A percentile compares a stretch with the other conserved stretches of the same genome.
Evolutionary conservation across 257 asterid genomes (phyloP).

Genomic region (Anisodus tanguticus): DNA sequence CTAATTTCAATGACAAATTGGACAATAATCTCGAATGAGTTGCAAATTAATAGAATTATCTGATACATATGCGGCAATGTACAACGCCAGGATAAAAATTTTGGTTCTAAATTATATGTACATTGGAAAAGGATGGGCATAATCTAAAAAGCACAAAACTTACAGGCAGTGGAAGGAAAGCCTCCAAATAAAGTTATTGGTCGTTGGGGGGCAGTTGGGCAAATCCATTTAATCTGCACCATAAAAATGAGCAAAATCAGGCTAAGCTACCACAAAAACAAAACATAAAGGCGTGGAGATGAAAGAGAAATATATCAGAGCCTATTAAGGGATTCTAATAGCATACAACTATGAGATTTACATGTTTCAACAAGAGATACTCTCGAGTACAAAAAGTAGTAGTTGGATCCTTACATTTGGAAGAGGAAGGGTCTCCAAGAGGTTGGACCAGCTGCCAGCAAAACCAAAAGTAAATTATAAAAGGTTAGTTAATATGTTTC

Average conservation of each 20-base stretch:
- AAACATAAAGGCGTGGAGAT: neutral
- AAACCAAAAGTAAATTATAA: slow-evolving; percentile 31
- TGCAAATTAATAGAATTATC: neutral
- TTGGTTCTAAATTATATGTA: neutral
- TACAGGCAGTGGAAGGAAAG: slow-evolving; percentile 88
- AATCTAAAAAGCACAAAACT: slow-evolving; percentile 39
- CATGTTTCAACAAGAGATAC: slow-evolving; percentile 24
- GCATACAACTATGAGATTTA: neutral
- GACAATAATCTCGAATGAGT: neutral
- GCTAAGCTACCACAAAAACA: neutral
- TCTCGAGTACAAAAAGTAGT: slow-evolving; percentile 26
- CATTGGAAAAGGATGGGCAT: neutral
- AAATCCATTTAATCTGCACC: slow-evolving; percentile 88
- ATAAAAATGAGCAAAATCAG: slow-evolving; percentile 22
- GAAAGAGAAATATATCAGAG: neutral
- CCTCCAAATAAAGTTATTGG: slow-evolving; percentile 87
- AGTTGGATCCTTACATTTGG: slow-evolving; percentile 67
- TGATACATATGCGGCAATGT: neutral
- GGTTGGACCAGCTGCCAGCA: slow-evolving; percentile 81
- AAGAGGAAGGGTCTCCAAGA: slow-evolving; percentile 90
- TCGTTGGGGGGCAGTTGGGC: slow-evolving; percentile 86
- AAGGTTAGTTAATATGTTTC: slow-evolving; percentile 6
- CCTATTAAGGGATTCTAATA: neutral
- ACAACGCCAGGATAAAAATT: neutral
- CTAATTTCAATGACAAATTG: slow-evolving; percentile 10